These are phyloP conservation scores for Patellaria atrata DNA, from an alignment of 495 filamentous ascomycete species.

Conservation along the genomic window DNA sequence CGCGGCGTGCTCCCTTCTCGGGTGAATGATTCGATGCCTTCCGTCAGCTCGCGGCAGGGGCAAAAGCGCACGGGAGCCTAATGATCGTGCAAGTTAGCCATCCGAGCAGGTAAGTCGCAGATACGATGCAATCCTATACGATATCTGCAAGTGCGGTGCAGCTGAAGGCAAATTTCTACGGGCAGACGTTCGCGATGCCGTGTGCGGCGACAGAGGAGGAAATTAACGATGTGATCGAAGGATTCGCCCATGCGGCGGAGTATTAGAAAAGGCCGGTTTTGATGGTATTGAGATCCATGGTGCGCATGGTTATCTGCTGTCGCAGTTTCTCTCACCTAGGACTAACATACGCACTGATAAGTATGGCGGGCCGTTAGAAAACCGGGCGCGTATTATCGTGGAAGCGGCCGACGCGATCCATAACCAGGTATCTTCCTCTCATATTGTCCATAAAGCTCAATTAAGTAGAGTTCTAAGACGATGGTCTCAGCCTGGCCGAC, in stretches of 20 bases:
- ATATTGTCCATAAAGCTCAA: slow-evolving; percentile 54
- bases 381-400: slow-evolving; percentile 40
- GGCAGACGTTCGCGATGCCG: slow-evolving; percentile 36
- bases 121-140: slow-evolving; percentile 37
- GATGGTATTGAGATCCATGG: slow-evolving; percentile 46
- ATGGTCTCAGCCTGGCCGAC: slow-evolving; percentile 43
- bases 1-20: slow-evolving; percentile 29
- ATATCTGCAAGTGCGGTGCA: slow-evolving; percentile 48
- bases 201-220: slow-evolving; percentile 35
- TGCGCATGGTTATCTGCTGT: slow-evolving; percentile 45
- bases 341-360: slow-evolving; percentile 48
- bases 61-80: slow-evolving; percentile 40
- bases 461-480: slow-evolving; percentile 51
- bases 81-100: slow-evolving; percentile 47
- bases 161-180: slow-evolving; percentile 24
- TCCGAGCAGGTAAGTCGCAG: slow-evolving; percentile 43
- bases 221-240: slow-evolving; percentile 34
- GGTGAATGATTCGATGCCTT: slow-evolving; percentile 47
- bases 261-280: slow-evolving; percentile 42
- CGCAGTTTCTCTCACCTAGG: slow-evolving; percentile 46
- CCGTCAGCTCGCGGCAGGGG: slow-evolving; percentile 33
- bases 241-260: slow-evolving; percentile 42
- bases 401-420: slow-evolving; percentile 39
- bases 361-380: slow-evolving; percentile 45
- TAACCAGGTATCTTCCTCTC: slow-evolving; percentile 27